A percentile compares a stretch with the other conserved stretches of the same genome.
phyloP scores from a whole-genome alignment of 495 filamentous ascomycete species.

The Penicillium arizonense region DNA sequence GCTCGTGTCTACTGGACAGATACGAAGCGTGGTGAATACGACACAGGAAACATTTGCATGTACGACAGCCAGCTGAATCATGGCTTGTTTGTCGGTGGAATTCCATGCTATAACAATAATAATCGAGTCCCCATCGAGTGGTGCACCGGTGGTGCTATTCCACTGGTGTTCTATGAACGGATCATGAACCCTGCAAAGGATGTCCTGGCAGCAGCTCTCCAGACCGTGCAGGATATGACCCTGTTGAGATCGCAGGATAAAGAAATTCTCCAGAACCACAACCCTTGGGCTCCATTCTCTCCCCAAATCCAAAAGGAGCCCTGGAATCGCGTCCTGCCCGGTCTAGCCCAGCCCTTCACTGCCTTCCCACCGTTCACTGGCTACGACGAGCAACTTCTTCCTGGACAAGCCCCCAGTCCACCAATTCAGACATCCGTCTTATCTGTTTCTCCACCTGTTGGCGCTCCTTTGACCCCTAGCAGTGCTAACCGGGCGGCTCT shows the following conservation, averaged over 20 bases:
- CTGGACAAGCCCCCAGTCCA: background rate
- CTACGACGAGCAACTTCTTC: no score
- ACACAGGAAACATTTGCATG: slow-evolving; percentile 16
- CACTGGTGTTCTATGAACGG: slow-evolving; percentile 37
- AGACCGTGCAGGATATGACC: slow-evolving; percentile 11
- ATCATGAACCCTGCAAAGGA: slow-evolving; percentile 26
- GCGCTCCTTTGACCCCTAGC: no score
- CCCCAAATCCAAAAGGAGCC: background rate
- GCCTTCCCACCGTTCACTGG: background rate
- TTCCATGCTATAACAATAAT: slow-evolving; percentile 2
- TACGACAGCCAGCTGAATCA: slow-evolving; percentile 27
- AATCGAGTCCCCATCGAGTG: slow-evolving; percentile 29
- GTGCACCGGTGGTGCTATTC: slow-evolving; percentile 13
- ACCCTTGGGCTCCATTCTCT: background rate
- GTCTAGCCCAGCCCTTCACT: slow-evolving; percentile 5
- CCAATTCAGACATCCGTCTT: background rate
- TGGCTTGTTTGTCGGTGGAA: slow-evolving; percentile 27
- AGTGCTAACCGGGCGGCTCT: background rate
- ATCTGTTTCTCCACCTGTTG: no score
- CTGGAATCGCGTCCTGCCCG: slow-evolving; percentile 4
- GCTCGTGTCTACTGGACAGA: slow-evolving; percentile 39
- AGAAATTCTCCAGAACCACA: background rate
- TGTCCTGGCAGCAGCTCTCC: slow-evolving; percentile 8
- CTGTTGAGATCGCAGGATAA: background rate
- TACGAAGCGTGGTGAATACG: slow-evolving; percentile 21